Percentiles rank a stretch among this genome's conserved stretches.
Conservation (phyloP, 2,329 filamentous ascomycete species). For the Aspergillus fumigatiaffinis region DNA sequence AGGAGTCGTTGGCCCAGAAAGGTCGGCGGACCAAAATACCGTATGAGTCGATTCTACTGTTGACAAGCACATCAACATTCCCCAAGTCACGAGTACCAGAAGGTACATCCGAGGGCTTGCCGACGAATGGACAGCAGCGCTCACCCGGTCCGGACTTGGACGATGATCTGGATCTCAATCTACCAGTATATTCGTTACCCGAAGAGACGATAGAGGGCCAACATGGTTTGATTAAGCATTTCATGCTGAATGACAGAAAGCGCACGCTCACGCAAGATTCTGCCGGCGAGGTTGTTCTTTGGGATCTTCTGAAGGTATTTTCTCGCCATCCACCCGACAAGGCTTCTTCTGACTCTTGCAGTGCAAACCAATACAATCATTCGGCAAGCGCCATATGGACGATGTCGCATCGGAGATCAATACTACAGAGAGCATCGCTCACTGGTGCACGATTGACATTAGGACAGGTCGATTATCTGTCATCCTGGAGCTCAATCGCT, state of each 20-base stretch:
- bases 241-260: constrained; percentile 83
- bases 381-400: constrained; percentile 89
- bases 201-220: constrained; percentile 89
- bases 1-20: constrained; percentile 11
- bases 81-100: constrained; percentile 58
- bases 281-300: constrained; percentile 87
- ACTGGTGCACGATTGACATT: constrained; percentile 95
- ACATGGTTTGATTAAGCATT: constrained; percentile 90
- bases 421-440: constrained; percentile 81
- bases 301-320: constrained; percentile 81
- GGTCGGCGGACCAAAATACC: constrained; percentile 59
- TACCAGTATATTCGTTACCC: constrained; percentile 65
- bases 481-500: constrained; percentile 87
- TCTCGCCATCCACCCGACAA: constrained; percentile 42
- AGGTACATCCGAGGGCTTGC: constrained; percentile 48
- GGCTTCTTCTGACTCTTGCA: constrained; percentile 36
- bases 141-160: constrained; percentile 53
- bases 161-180: constrained; percentile 46
- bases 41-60: constrained; percentile 69
- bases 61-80: constrained; percentile 80
- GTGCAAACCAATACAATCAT: constrained; percentile 86
- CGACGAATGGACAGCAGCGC: constrained; percentile 50
- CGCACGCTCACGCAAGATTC: constrained; percentile 89
- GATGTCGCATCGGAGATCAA: constrained; percentile 86
- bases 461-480: constrained; percentile 89